A percentile compares a stretch with the other conserved stretches of the same genome.
Conservation (phyloP, 1,139 yeast species). For the Williopsis jadinii region DNA sequence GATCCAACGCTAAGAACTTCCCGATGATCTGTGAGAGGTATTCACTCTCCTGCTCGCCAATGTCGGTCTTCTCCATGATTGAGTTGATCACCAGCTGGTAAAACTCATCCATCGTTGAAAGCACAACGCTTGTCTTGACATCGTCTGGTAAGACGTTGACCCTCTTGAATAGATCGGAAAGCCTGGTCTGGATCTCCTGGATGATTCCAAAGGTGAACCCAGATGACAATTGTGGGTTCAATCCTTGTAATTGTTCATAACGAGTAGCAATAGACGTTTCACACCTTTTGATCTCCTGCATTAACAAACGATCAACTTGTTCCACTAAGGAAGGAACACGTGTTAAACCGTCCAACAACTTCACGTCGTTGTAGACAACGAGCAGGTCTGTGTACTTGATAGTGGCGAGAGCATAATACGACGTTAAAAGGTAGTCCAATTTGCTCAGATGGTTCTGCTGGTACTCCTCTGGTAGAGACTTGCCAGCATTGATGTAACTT, state of each 20-base stretch:
- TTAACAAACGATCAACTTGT: slow-evolving; percentile 11
- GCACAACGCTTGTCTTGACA: slow-evolving; percentile 5
- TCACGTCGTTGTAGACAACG: slow-evolving; percentile 17
- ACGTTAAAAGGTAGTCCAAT: slow-evolving; percentile 12
- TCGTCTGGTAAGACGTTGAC: slow-evolving; percentile 6
- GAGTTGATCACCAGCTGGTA: slow-evolving; percentile 18
- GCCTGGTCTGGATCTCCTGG: slow-evolving; percentile 6
- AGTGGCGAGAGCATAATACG: slow-evolving; percentile 14
- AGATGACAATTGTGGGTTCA: slow-evolving; percentile 14
- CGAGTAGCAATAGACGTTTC: slow-evolving; percentile 6
- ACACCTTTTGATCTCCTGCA: slow-evolving; percentile 6
- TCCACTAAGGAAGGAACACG: slow-evolving; percentile 9
- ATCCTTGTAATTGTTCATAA: slow-evolving; percentile 6
- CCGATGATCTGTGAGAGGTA: slow-evolving; percentile 17
- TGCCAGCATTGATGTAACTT: slow-evolving; percentile 11
- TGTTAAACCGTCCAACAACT: slow-evolving; percentile 2
- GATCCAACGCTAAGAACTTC: slow-evolving; percentile 11
- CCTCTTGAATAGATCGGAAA: slow-evolving; percentile 5
- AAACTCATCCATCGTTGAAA: slow-evolving; percentile 19
- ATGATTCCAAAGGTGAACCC: slow-evolving; percentile 10
- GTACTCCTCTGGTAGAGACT: slow-evolving; percentile 6
- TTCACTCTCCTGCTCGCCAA: slow-evolving; percentile 22
- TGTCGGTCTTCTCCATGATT: slow-evolving; percentile 15
- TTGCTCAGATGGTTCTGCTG: slow-evolving; percentile 12
- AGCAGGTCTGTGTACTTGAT: slow-evolving; percentile 7